Evolutionary conservation across 345 rosid genomes (phyloP).

Genomic region (Hibiscus trionum): DNA sequence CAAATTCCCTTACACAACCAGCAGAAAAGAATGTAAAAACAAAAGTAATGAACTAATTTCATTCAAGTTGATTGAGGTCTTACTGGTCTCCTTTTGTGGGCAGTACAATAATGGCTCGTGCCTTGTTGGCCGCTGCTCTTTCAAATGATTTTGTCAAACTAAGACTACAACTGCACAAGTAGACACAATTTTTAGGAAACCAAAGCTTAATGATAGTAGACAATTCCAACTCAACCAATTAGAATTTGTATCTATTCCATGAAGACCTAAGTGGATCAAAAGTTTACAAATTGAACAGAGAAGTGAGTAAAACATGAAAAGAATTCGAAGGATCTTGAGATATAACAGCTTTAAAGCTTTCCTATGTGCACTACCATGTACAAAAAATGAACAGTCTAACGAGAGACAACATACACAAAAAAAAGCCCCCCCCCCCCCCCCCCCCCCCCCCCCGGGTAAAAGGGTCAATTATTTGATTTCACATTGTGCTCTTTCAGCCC

Average conservation of each 20-base stretch:
- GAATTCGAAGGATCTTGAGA: neutral
- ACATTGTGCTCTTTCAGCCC: neutral
- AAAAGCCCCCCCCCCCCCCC: too few relatives aligned
- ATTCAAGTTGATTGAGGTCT: slow-evolving; percentile 19
- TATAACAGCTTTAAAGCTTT: neutral
- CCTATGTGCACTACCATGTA: neutral
- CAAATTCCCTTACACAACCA: neutral
- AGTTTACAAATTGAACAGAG: neutral
- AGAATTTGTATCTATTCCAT: neutral
- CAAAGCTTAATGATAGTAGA: neutral
- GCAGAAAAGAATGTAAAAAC: neutral
- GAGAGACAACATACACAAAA: neutral
- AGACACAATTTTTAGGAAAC: slow-evolving; percentile 15
- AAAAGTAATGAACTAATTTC: neutral
- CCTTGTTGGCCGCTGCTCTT: slow-evolving; percentile 78
- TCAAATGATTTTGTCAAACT: slow-evolving; percentile 83
- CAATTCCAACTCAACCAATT: slow-evolving; percentile 2
- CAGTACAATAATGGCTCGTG: slow-evolving; percentile 84
- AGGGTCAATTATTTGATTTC: neutral
- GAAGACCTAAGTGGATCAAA: neutral
- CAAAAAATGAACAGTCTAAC: neutral
- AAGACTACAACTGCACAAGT: slow-evolving; percentile 79
- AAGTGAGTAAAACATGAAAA: neutral
- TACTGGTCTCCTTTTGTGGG: slow-evolving; percentile 82
- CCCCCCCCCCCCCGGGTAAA: neutral